phyloP scores from a whole-genome alignment of 2,329 filamentous ascomycete genomes.

The Lachnellula arida region DNA sequence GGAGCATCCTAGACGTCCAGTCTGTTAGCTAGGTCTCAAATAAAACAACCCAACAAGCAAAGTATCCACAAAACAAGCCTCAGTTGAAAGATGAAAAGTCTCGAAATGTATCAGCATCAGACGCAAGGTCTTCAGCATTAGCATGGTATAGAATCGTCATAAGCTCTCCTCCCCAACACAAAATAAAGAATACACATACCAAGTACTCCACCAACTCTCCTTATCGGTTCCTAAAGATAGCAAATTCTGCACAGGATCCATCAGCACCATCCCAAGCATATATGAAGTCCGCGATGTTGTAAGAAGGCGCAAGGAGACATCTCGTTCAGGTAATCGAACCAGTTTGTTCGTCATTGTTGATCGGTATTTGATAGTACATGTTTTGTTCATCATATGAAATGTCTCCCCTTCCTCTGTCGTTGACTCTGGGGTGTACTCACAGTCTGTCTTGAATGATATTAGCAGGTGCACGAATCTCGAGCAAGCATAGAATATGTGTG shows the following conservation, averaged over 20 bases:
- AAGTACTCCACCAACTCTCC: neutral
- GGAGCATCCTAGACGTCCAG: neutral
- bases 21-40: conserved; percentile 9
- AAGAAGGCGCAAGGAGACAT: neutral
- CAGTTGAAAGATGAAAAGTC: conserved; percentile 87
- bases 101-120: conserved; percentile 60
- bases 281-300: neutral
- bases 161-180: conserved; percentile 28
- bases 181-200: conserved; percentile 9
- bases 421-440: conserved; percentile 1
- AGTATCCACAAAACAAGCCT: conserved; percentile 37
- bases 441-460: conserved; percentile 5
- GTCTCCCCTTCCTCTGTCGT: neutral
- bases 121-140: conserved; percentile 60
- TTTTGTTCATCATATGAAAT: conserved; percentile 36
- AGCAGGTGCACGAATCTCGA: conserved; percentile 4
- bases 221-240: neutral
- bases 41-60: conserved; percentile 3
- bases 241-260: neutral
- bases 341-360: conserved; percentile 33
- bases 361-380: conserved; percentile 44
- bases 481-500: neutral
- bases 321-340: conserved; percentile 36
- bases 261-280: neutral
- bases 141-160: conserved; percentile 76